Conservation (phyloP, 164 flowering plant species). For the Vitis labrusca region DNA sequence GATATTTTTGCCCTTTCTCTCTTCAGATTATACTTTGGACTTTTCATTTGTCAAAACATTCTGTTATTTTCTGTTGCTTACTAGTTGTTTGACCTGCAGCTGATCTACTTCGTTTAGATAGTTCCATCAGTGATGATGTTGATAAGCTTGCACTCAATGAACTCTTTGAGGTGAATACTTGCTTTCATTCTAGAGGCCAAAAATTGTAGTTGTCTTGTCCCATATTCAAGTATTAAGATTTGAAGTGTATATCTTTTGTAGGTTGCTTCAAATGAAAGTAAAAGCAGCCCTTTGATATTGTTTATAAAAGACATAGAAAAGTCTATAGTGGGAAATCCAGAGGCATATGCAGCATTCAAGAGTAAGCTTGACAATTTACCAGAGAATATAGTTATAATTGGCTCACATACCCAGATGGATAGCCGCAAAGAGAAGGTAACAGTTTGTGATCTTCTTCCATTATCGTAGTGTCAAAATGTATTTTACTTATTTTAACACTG, state of each 20-base stretch:
- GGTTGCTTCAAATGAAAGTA: constrained; percentile 65
- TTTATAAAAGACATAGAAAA: constrained; percentile 90
- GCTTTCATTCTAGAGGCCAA: not conserved
- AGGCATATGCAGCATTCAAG: constrained; percentile 49
- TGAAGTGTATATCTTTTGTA: constrained; percentile 21
- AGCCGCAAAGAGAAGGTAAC: constrained; percentile 85
- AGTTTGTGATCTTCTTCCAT: not conserved
- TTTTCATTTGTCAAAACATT: not conserved
- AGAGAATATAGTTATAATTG: constrained; percentile 72
- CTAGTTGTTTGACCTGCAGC: constrained; percentile 38
- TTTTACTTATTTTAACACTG: too few relatives aligned
- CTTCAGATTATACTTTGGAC: not conserved
- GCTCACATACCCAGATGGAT: constrained; percentile 74
- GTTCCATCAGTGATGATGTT: constrained; percentile 56
- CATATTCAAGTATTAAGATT: not conserved
- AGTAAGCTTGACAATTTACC: constrained; percentile 69
- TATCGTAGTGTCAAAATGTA: too few relatives aligned
- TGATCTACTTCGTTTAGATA: constrained; percentile 57
- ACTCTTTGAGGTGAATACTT: constrained; percentile 72
- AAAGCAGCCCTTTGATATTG: constrained; percentile 55
- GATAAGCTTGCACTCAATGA: constrained; percentile 71
- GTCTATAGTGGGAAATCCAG: constrained; percentile 54
- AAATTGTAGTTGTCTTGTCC: not conserved
- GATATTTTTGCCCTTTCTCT: not conserved
- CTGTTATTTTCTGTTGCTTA: not conserved